Evolutionary conservation across 2,329 filamentous ascomycete genomes (phyloP).

Genomic region (Aphanoascus verrucosus): DNA sequence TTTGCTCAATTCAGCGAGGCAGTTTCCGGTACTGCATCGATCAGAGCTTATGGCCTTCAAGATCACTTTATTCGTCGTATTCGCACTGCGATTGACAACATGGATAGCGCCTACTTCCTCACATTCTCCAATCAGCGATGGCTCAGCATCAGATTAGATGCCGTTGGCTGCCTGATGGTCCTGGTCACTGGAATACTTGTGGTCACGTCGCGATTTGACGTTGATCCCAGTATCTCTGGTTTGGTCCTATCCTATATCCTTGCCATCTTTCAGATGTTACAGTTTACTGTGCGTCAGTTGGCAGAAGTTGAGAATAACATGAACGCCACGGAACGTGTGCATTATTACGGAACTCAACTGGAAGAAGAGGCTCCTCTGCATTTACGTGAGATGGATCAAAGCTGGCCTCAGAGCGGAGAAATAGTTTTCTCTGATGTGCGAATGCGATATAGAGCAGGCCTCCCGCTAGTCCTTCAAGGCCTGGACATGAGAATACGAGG

Average conservation of each 20-base stretch:
- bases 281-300: constrained; percentile 86
- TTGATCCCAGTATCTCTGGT: constrained; percentile 73
- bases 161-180: constrained; percentile 72
- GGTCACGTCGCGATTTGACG: constrained; percentile 77
- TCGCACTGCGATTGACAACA: constrained; percentile 66
- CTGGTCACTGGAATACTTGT: constrained; percentile 84
- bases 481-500: constrained; percentile 42
- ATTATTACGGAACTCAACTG: constrained; percentile 77
- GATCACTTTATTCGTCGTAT: constrained; percentile 62
- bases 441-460: constrained; percentile 63
- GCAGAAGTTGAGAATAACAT: constrained; percentile 97
- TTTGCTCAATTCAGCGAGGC: constrained; percentile 90
- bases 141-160: constrained; percentile 74
- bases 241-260: constrained; percentile 89
- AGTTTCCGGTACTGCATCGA: constrained; percentile 63
- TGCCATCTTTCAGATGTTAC: constrained; percentile 86
- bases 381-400: constrained; percentile 55
- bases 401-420: constrained; percentile 80
- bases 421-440: constrained; percentile 64
- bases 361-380: constrained; percentile 83
- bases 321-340: constrained; percentile 87
- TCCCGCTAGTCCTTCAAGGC: constrained; percentile 63
- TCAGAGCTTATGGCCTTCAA: constrained; percentile 78
- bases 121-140: constrained; percentile 94
- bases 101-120: constrained; percentile 89